Evolutionary conservation across 306 rosid genomes (phyloP).

Genomic region (Quillaja saponaria): DNA sequence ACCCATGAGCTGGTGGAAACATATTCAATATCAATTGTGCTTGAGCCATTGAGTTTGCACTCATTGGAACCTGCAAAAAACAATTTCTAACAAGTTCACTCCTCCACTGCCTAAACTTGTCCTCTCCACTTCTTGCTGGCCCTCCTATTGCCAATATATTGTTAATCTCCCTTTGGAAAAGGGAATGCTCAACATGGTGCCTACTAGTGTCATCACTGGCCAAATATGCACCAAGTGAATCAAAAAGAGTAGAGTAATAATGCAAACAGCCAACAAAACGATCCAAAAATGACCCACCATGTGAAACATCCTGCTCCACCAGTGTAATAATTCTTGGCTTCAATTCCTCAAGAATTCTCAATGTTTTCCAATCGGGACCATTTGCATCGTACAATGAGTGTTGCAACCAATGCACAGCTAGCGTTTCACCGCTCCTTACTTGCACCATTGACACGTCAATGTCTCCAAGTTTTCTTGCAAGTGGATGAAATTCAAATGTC

Average conservation of each 20-base stretch:
- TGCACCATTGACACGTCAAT: conserved; percentile 49
- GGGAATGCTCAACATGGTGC: conserved; percentile 57
- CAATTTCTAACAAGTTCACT: conserved; percentile 54
- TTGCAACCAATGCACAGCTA: conserved; percentile 81
- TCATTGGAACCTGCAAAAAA: conserved; percentile 66
- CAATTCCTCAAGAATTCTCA: conserved; percentile 52
- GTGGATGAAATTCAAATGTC: conserved; percentile 62
- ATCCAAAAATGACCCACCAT: conserved; percentile 73
- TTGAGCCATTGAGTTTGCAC: conserved; percentile 78
- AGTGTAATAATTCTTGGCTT: conserved; percentile 71
- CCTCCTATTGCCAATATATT: conserved; percentile 87
- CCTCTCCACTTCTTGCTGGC: conserved; percentile 76
- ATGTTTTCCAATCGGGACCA: conserved; percentile 74
- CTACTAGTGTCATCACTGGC: conserved; percentile 54
- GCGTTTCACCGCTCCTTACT: conserved; percentile 47
- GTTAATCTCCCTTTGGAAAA: conserved; percentile 61
- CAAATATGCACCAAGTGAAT: conserved; percentile 66
- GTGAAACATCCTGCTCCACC: conserved; percentile 73
- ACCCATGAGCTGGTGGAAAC: conserved; percentile 61
- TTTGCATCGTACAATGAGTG: conserved; percentile 71
- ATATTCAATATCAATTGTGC: conserved; percentile 80
- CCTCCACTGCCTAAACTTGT: conserved; percentile 74
- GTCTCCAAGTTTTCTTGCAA: conserved; percentile 53
- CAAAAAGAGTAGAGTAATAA: conserved; percentile 82
- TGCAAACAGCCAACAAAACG: conserved; percentile 84